Evolutionary conservation across 2,329 filamentous ascomycete genomes (phyloP), one percentile per base, ranked within the genome.

Genomic region (Lecanicillium sp.): DNA sequence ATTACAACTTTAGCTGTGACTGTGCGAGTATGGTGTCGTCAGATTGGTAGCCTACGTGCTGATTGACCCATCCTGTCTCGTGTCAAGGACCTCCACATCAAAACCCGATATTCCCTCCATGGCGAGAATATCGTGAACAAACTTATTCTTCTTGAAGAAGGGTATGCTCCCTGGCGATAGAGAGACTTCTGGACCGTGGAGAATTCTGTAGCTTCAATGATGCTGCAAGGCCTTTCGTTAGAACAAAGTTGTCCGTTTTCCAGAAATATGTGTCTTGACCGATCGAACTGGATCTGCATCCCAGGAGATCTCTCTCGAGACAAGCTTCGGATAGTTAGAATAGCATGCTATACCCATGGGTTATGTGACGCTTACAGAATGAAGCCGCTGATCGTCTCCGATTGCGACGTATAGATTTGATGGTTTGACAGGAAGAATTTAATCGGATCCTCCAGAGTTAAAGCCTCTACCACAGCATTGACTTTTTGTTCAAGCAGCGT

Each of bases 401-500:
- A 52, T 43, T 2, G 50, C 51, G 9, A 46, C 46, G n/a, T 50
- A 52, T 6, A 54, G 32, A 19, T 24, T 29, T 1, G 41, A 44
- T 10, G 52, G 50, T 36, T 54, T 54, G 6, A 52, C 50, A 6
- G 47, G 26, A 37, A 52, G 46, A 15, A 48, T 44, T 5, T 45
- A 23, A 54, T 52, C 6, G 44, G 43, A 11, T 52, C 35, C 0
- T 42, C 50, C 7, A 54, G 51, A 17, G 33, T 33, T 10, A 54
- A 50, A 5, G 24, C 35, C 32, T 50, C 50, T 17, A 50, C 50
- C 1, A 54, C 52, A 4, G 52, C 52, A 36, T 52, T 51, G 17
- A 54, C 50, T 50, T 52, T 54, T 20, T 47, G 36, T 23, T 54
- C 52, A 3, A 54, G 37, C 2, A 52, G 41, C 8, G 17, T 15